phyloP scores from a whole-genome alignment of 495 filamentous ascomycete genomes.

The Aspergillus incahuasiensis region DNA sequence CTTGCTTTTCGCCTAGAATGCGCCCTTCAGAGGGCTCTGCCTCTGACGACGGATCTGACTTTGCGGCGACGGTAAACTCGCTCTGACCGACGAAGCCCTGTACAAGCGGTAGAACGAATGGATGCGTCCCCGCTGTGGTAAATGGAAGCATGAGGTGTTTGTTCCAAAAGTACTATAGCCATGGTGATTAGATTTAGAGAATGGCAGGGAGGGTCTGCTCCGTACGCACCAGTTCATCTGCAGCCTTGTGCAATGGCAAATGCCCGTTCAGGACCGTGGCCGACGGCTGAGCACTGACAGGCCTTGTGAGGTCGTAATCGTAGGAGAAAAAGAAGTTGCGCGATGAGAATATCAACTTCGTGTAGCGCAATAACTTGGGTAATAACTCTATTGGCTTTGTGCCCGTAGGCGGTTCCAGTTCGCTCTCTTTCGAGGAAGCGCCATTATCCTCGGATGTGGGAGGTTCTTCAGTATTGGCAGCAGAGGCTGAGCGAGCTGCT shows the following conservation, averaged over 20 bases:
- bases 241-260: slow-evolving; percentile 61
- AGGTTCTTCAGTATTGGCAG: slow-evolving; percentile 15
- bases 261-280: slow-evolving; percentile 25
- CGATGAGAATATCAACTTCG: slow-evolving; percentile 73
- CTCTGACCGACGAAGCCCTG: slow-evolving; percentile 93
- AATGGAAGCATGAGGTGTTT: slow-evolving; percentile 68
- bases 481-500: slow-evolving; percentile 5
- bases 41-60: slow-evolving; percentile 14
- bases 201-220: neutral
- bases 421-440: slow-evolving; percentile 23
- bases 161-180: slow-evolving; percentile 82
- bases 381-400: slow-evolving; percentile 49
- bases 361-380: slow-evolving; percentile 79
- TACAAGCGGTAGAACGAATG: slow-evolving; percentile 75
- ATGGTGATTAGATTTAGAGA: slow-evolving; percentile 13
- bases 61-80: slow-evolving; percentile 62
- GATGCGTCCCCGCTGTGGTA: slow-evolving; percentile 55
- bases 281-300: slow-evolving; percentile 45
- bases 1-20: slow-evolving; percentile 32
- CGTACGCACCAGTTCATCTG: slow-evolving; percentile 62
- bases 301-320: slow-evolving; percentile 81
- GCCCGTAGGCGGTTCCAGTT: slow-evolving; percentile 24
- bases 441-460: slow-evolving; percentile 21
- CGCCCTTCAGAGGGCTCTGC: slow-evolving; percentile 22
- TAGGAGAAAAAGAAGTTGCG: slow-evolving; percentile 90